These are phyloP conservation scores for Isabelozyma rhagii DNA, from an alignment of 805 yeast species.

Conservation along the genomic window DNA sequence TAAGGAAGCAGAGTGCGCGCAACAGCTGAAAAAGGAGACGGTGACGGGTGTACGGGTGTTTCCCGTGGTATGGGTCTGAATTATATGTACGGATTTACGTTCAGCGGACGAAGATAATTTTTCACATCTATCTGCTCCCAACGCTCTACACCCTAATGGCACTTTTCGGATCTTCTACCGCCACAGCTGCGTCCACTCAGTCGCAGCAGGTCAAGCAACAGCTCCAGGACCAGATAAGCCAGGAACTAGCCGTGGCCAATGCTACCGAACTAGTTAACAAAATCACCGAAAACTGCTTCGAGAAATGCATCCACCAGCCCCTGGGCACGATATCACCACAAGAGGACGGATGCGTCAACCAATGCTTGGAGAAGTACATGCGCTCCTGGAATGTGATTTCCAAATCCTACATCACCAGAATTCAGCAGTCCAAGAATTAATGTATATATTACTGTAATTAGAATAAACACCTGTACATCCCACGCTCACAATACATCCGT, in stretches of 20 bases:
- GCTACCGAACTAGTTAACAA: conserved; percentile 85
- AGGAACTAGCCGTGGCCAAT: conserved; percentile 87
- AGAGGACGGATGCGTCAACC: conserved; percentile 67
- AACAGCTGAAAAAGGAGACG: not conserved
- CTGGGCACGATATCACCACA: conserved; percentile 43
- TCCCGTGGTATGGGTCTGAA: not conserved
- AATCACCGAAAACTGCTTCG: conserved; percentile 83
- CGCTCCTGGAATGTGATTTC: conserved; percentile 87
- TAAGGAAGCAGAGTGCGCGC: no score
- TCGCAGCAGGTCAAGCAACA: conserved; percentile 54
- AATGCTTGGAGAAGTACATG: conserved; percentile 85
- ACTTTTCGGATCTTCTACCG: conserved; percentile 18
- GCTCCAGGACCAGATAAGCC: conserved; percentile 67
- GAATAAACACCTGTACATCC: not conserved
- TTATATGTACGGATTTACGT: not conserved
- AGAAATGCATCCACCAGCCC: conserved; percentile 69
- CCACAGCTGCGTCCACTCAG: conserved; percentile 11
- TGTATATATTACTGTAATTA: not conserved
- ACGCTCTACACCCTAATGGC: conserved; percentile 14
- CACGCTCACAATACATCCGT: not conserved
- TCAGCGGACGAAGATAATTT: not conserved
- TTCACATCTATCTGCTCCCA: not conserved
- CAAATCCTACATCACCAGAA: conserved; percentile 69
- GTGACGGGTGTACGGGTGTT: not conserved
- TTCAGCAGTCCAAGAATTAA: conserved; percentile 46